These are phyloP conservation scores for Trichoderma reesei DNA, from an alignment of 495 filamentous ascomycete species.

Conservation along the genomic window DNA sequence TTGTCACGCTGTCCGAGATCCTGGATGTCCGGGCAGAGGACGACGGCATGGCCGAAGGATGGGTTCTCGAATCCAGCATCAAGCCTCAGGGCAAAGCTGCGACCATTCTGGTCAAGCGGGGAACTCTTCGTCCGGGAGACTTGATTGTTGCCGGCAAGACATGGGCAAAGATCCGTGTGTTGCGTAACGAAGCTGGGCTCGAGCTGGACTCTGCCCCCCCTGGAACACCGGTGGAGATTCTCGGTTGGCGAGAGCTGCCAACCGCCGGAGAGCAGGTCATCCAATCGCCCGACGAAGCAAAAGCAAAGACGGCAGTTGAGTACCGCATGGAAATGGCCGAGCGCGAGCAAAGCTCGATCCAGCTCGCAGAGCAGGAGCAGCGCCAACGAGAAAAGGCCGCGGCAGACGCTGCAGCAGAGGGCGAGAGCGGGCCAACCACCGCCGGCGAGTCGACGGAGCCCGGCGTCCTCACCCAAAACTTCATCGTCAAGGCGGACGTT, in stretches of 20 bases:
- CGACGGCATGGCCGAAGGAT: constrained; percentile 75
- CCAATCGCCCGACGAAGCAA: constrained; percentile 67
- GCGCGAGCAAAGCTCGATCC: constrained; percentile 27
- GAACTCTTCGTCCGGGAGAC: constrained; percentile 73
- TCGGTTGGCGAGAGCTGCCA: constrained; percentile 90
- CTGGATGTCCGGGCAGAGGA: constrained; percentile 78
- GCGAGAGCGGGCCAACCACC: neutral
- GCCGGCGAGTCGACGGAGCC: constrained; percentile 14
- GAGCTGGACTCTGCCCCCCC: constrained; percentile 66
- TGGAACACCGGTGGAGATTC: constrained; percentile 81
- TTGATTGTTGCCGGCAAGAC: constrained; percentile 79
- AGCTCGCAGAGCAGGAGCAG: constrained; percentile 22
- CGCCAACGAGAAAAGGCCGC: constrained; percentile 42
- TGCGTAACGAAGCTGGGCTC: constrained; percentile 77
- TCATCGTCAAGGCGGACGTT: constrained; percentile 89
- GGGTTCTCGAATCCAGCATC: constrained; percentile 88
- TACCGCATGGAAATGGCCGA: constrained; percentile 53
- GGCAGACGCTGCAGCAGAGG: constrained; percentile 19
- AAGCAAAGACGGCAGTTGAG: constrained; percentile 69
- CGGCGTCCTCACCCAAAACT: constrained; percentile 58
- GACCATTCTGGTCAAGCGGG: constrained; percentile 78
- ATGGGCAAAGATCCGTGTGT: constrained; percentile 70
- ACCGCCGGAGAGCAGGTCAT: constrained; percentile 81
- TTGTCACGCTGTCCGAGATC: constrained; percentile 72
- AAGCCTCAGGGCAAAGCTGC: constrained; percentile 81